Base-by-base conservation (phyloP, 2,329 filamentous ascomycete species). In the Pseudocercospora pini-densiflorae region DNA sequence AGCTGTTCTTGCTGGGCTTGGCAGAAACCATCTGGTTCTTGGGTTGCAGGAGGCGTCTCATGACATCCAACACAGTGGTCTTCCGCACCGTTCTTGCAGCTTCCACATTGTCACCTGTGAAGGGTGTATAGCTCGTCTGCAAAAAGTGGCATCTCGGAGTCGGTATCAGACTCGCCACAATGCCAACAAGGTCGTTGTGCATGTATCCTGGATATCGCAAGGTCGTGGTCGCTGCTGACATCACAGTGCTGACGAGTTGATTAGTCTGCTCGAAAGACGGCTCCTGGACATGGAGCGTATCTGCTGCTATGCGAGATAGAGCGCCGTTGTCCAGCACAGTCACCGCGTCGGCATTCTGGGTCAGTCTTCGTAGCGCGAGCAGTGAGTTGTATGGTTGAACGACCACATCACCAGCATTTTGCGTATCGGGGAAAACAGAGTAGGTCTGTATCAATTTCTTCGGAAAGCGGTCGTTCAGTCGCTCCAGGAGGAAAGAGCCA, bases 1-100 rank as follows among this genome's bases (percentile, higher is more conserved):
- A 99, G 82, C 93, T 97, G 83, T 93, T 96, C 83, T 98, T 98
- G 75, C 91, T 92, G 1, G 94, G 94, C 64, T 93, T 91, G 23
- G 95, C 97, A 24, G 94, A 97, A 54, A 99, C 95, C 95, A 99
- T 99, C 78, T 96, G 90, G 81, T 99, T 99, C 85, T 99, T 99
- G 45, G 95, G 95, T 81, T 99, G 96, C 65, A 99, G 84, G 24
- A 99, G 84, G 66, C 95, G 88, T 64, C 95, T 89, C 95, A 99
- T 99, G 69, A 99, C 96, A 78, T 99, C 95, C 47, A 99, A 82
- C 8, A 99, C 95, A 0, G 95, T 99, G 2, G 96, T 99, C 82
- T 98, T 99, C 68, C 96, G 92, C 36, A 99, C 93, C 1, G 94
- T 97, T 85, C 97, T 97, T 63, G 94, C 95, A 79, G 97, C 92